These are phyloP conservation scores for Puccinia polysora DNA, from an alignment of 1,284 basidiomycete species.

Conservation along the genomic window DNA sequence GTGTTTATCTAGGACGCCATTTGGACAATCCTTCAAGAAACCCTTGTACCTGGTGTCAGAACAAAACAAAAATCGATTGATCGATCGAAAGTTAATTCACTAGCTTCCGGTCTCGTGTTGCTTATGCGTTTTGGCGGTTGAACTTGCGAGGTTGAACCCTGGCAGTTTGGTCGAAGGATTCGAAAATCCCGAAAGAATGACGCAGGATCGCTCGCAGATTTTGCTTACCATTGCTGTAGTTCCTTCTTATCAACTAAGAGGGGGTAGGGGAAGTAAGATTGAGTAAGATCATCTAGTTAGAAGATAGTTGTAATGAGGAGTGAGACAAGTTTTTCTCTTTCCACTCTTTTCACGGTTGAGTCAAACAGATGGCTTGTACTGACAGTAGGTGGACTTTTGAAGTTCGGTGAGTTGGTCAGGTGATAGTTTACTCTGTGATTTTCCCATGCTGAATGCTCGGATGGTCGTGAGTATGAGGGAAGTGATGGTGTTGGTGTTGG, in stretches of 20 bases:
- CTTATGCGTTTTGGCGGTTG: too few relatives aligned
- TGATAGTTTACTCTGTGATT: conserved; percentile 92
- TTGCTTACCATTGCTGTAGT: conserved; percentile 92
- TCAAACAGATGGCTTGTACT: conserved; percentile 50
- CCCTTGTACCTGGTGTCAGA: conserved; percentile 96
- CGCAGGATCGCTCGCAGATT: too few relatives aligned
- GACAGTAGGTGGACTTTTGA: conserved; percentile 98
- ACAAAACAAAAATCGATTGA: too few relatives aligned
- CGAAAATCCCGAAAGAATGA: too few relatives aligned
- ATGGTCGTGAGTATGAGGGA: not conserved
- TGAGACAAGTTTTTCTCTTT: not conserved
- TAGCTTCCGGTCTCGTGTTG: too few relatives aligned
- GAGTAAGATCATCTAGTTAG: too few relatives aligned
- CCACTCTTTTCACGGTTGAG: not conserved
- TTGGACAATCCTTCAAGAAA: conserved; percentile 97
- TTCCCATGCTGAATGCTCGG: conserved; percentile 64
- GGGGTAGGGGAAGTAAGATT: too few relatives aligned
- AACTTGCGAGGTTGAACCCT: too few relatives aligned
- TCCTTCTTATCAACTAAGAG: conserved; percentile 95
- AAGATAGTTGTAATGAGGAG: too few relatives aligned
- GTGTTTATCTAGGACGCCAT: conserved; percentile 89
- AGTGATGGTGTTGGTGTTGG: too few relatives aligned
- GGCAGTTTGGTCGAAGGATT: too few relatives aligned
- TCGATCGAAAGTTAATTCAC: not conserved
- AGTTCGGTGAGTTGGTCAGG: conserved; percentile 91